phyloP scores from a whole-genome alignment of 2,329 filamentous ascomycete genomes.

The Byssothecium circinans region DNA sequence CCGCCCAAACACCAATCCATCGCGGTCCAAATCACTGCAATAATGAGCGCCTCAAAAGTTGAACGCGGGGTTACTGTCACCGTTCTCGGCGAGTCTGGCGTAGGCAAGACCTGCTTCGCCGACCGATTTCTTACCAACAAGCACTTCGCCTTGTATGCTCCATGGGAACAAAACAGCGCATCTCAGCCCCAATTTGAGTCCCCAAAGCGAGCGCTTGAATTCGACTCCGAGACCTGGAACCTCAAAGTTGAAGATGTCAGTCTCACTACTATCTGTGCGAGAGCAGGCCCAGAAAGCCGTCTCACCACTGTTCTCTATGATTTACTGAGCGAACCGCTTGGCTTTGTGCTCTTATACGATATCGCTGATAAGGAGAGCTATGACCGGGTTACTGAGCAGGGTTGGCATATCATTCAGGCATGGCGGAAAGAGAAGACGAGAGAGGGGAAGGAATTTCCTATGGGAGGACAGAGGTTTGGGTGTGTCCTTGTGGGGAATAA shows the following conservation, averaged over 20 bases:
- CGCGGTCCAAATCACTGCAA: no score
- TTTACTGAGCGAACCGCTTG: no score
- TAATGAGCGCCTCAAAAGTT: no score
- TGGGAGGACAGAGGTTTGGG: conserved; percentile 22
- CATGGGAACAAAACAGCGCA: conserved; percentile 3
- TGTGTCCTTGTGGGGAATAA: conserved; percentile 35
- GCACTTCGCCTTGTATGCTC: neutral
- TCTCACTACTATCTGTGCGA: conserved; percentile 14
- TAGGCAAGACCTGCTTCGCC: conserved; percentile 31
- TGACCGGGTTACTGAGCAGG: conserved; percentile 19
- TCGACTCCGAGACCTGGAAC: conserved; percentile 9
- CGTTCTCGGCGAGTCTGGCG: conserved; percentile 24
- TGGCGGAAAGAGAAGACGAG: neutral
- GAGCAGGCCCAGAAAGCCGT: neutral
- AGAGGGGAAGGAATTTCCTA: neutral
- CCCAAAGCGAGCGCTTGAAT: neutral
- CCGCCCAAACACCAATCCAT: no score
- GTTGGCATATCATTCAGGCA: conserved; percentile 3
- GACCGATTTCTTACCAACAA: conserved; percentile 17
- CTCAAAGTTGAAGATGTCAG: conserved; percentile 26
- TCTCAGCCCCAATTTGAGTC: neutral
- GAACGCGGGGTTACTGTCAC: conserved; percentile 5
- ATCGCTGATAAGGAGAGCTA: conserved; percentile 26
- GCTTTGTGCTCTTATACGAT: conserved; percentile 30
- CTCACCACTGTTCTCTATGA: neutral